Evolutionary conservation across 164 flowering plant genomes (phyloP).

Genomic region (Tetrastigma voinierianum): DNA sequence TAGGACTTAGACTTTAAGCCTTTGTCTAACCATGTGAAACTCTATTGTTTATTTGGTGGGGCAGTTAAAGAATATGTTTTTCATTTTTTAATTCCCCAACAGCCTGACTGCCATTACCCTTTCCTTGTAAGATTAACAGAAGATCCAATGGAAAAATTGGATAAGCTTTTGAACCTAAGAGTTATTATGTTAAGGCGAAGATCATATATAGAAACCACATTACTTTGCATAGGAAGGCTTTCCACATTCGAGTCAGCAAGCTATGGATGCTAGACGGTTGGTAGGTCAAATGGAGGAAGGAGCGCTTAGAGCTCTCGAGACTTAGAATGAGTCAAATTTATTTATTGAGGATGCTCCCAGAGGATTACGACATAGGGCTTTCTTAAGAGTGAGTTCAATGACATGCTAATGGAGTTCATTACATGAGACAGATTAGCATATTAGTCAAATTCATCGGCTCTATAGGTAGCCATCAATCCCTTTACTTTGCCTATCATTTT

Average conservation of each 20-base stretch:
- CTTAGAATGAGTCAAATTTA: conserved; percentile 8
- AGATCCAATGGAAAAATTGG: conserved; percentile 25
- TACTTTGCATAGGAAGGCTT: too few species aligned
- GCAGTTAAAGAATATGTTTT: too few species aligned
- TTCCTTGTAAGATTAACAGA: conserved; percentile 12
- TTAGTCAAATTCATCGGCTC: too few species aligned
- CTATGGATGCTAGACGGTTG: conserved; percentile 19
- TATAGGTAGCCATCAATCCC: too few species aligned
- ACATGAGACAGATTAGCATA: too few species aligned
- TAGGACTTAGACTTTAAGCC: too few species aligned
- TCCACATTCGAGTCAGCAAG: conserved; percentile 13
- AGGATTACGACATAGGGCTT: too few species aligned
- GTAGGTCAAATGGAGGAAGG: conserved; percentile 14
- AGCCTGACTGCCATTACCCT: conserved; percentile 19
- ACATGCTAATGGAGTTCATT: too few species aligned
- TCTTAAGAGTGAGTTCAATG: too few species aligned
- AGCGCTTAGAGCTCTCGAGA: conserved; percentile 16
- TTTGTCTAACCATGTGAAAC: too few species aligned
- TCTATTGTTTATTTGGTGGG: too few species aligned
- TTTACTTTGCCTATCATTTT: too few species aligned
- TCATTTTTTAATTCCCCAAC: conserved; percentile 15
- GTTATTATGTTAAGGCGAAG: conserved; percentile 15
- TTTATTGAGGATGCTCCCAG: conserved; percentile 9
- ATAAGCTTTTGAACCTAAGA: conserved; percentile 8
- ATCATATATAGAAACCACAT: conserved; percentile 13